Base-by-base conservation (phyloP, 2,329 filamentous ascomycete species). In the Aspergillus aculeatus region DNA sequence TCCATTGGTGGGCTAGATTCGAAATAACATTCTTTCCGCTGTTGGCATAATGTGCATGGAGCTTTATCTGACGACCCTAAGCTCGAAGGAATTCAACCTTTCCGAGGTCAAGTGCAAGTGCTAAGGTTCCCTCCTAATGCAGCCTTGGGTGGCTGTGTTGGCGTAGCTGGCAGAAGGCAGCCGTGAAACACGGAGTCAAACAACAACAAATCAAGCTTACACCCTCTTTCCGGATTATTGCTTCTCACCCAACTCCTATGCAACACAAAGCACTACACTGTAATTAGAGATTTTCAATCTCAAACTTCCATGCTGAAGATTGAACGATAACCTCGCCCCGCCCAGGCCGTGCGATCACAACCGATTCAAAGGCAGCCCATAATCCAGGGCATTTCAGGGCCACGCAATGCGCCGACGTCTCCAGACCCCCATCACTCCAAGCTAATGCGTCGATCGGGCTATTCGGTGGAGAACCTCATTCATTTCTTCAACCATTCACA, bases 321-420 rank as follows among this genome's bases (percentile, higher is more conserved):
- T 29, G 7, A 29, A 29, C 7, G 26, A 29, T 29, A 29, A 29
- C 9, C 7, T 29, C 26, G 26, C 26, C 38, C 16, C 16, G 38
- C 16, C 4, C 4, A 44, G 38, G 5, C 38, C 38, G 38, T 44
- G 38, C 16, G 14, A 7, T 44, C 38, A 35, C 32, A 35, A 35
- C 14, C 32, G 11, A 35, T 12, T 19, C 38, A 19, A 44, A 16
- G 1, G 14, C 12, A 16, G 6, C 38, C 38, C 14, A 9, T 7
- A 44, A 19, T 44, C 16, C 16, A 44, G 38, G 14, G 38, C 38
- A 57, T 51, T 26, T 21, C 32, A 32, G 49, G 55, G 32, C 47
- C 55, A 57, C 47, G 55, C 55, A 57, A 57, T 38, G 48, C 55
- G 38, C 32, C 55, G 16, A 47, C 44, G 53, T 55, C 26, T 55